Evolutionary conservation across 805 yeast species (phyloP).

Genomic region (Kodamaea sagamina): DNA sequence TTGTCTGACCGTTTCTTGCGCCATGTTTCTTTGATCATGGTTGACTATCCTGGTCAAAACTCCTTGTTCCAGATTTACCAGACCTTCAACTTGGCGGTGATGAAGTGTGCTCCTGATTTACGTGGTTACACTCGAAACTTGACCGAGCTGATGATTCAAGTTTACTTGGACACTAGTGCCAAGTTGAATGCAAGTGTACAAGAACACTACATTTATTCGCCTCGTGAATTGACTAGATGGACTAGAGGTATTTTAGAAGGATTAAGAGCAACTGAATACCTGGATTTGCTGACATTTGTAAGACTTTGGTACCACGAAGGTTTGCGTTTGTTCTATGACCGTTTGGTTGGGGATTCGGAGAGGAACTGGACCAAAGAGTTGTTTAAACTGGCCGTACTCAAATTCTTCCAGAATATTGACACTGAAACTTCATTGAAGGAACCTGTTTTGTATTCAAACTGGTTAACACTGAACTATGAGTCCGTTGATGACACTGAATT

Average conservation of each 20-base stretch:
- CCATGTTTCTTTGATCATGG: constrained; percentile 64
- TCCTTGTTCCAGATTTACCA: constrained; percentile 71
- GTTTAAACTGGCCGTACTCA: constrained; percentile 28
- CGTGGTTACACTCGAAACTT: constrained; percentile 54
- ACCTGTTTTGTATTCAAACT: constrained; percentile 70
- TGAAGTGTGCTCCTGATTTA: constrained; percentile 62
- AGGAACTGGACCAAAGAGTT: constrained; percentile 50
- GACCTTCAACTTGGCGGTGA: constrained; percentile 54
- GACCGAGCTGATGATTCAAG: constrained; percentile 65
- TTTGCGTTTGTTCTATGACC: constrained; percentile 71
- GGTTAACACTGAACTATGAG: constrained; percentile 68
- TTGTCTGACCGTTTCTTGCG: constrained; percentile 65
- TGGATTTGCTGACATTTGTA: constrained; percentile 44
- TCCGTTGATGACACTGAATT: constrained; percentile 54
- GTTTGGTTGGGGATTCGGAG: constrained; percentile 54
- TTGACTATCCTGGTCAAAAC: constrained; percentile 70
- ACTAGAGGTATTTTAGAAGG: constrained; percentile 68
- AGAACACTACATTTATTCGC: constrained; percentile 76
- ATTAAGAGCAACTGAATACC: constrained; percentile 35
- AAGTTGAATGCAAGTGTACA: constrained; percentile 38
- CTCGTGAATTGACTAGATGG: constrained; percentile 92
- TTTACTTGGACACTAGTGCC: constrained; percentile 50
- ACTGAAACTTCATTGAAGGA: constrained; percentile 32
- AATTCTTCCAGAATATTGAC: constrained; percentile 51
- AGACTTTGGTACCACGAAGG: constrained; percentile 84